Evolutionary conservation across 2,329 filamentous ascomycete species (phyloP), one percentile per base, ranked within the genome.

Genomic region (Blastomyces gilchristii): DNA sequence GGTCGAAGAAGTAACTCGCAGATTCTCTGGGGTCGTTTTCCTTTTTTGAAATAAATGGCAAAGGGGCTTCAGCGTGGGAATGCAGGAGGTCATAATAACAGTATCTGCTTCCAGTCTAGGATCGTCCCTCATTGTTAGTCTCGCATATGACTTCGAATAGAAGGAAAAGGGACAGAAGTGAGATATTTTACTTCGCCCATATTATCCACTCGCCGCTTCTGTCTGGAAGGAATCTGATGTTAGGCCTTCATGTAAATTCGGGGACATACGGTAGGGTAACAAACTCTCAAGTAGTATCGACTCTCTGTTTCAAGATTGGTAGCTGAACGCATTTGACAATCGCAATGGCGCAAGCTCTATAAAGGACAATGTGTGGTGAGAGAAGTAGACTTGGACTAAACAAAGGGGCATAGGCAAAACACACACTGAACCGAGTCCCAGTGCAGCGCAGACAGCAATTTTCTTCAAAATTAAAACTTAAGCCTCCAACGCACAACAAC

Each of bases 81-180:
- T 75, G 66, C 73, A 75, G 3, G 71, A 69, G 12, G 72, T 72
- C 56, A 75, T 71, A 54, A 75, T 71, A 65, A 74, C 67, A 45
- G 71, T 66, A 62, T 74, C 71, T 12, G 69, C 69, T 67, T 75
- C 73, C 60, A 75, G 66, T 54, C 71, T 70, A 22, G 47, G 49
- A 53, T 39, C 14, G 7, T 37, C 2, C n/a, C 22, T 31, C 12
- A 37, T 37, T 18, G 52, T 54, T 25, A 54, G 52, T 31, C 52
- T 37, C 52, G 31, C 2, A 7, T 0, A 34, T 7, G 5, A 34
- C 34, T 18, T n/a, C 3, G 22, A 31, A n/a, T 14, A 37, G 28
- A 9, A 2, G 52, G 7, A 16, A 37, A 34, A 54, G 25, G 12
- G 52, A n/a, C 16, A 37, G n/a, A 9, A 9, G 1, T 5, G 12